Evolutionary conservation across 306 rosid species (phyloP), one percentile per base, ranked within the genome.

Genomic region (Castanea crenata): DNA sequence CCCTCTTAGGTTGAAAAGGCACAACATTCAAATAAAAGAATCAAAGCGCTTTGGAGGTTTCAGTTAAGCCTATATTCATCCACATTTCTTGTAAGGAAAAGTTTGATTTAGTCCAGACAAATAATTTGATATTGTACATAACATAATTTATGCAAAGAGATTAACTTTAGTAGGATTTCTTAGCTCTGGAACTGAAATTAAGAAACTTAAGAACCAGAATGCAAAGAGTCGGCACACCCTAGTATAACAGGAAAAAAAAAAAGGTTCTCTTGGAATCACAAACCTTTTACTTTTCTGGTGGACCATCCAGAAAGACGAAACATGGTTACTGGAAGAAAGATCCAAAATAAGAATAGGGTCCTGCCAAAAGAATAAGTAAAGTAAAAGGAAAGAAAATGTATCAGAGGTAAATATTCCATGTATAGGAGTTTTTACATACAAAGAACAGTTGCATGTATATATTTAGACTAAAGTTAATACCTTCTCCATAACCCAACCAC

Each of bases 401-500:
- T 73, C 49, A 70, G 71, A 78, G 5, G 70, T 25, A 69, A 69
- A 61, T 31, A 71, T 29, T 21, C 16, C 31, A 35, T 18, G 35
- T 64, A 31, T 25, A 12, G 74, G 71, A 55, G 2, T 44, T 59
- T 69, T 56, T 41, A 71, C 35, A 44, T 59, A 78, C 15, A 56
- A 8, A 5, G 46, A 18, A 49, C 41, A 63, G 72, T 74, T n/a
- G 23, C 32, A n/a, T 55, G 62, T 49, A 71, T 54, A 71, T 71
- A 79, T 32, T 46, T 44, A 82, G 78, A 77, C 38, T 41, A 65
- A 11, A 70, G 70, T 64, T 61, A 82, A 83, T 76, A 90, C 99
- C 99, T 93, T 95, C 85, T 95, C 99, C 92, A 93, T 80, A 76
- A 86, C 83, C 99, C 99, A 95, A 82, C 92, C 98, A 79, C 90